Evolutionary conservation across 2,329 filamentous ascomycete species (phyloP), one percentile per base, ranked within the genome.

Genomic region (Aspergillus proliferans): DNA sequence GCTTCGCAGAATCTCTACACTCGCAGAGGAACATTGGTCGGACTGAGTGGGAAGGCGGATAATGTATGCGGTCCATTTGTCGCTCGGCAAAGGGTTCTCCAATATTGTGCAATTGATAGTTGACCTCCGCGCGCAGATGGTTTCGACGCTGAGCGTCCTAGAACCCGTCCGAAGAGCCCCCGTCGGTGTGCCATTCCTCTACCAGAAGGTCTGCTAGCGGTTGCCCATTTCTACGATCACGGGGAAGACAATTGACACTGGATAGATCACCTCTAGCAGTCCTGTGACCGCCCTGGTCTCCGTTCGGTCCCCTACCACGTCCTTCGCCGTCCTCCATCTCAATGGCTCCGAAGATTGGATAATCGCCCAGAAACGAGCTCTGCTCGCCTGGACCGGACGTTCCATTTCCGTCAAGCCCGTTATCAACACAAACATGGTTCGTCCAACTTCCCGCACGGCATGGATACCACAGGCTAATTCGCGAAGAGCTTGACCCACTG

Each of bases 321-420:
- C 90, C 5, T 91, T 98, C 59, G 84, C 87, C 10, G 83, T 95
- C 6, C 79, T 98, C 22, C 87, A 92, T 65, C 81, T 98, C 45
- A 90, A 98, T 73, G 93, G 93, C 50, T 89, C 90, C 4, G 85
- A 90, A 50, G 93, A 98, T 72, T 98, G 93, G 92, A 88, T 95
- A 76, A 76, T 98, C 7, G 81, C 88, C 6, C 91, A 97, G 67
- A 81, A 88, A 53, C 86, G 88, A 56, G 90, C 90, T 1, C 77
- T 98, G 47, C 77, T 97, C n/a, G 93, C 93, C 47, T 98, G 93
- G 93, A 95, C 92, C 0, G 93, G 93, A 24, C 88, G 95, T 66
- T 90, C 88, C 1, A 76, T 98, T 47, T 76, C 78, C 14, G 79
- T 93, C 41, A 84, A 83, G 33, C 88, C 91, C 2, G 85, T 83